phyloP scores from a whole-genome alignment of 1,284 basidiomycete genomes.

The Takashimella koratensis region DNA sequence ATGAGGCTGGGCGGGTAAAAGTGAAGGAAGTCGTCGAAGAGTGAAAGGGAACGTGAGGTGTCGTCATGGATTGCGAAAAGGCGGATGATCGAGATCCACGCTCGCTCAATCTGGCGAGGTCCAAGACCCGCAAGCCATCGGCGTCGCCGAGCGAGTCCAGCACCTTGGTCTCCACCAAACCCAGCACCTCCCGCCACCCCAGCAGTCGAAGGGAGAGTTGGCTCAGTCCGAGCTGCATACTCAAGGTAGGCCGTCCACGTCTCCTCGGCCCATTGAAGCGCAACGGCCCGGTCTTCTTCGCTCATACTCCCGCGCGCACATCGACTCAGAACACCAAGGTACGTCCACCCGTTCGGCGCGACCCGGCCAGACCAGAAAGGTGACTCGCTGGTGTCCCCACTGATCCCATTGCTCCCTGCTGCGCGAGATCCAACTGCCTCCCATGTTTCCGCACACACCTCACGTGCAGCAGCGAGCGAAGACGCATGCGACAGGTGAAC shows the following conservation, averaged over 20 bases:
- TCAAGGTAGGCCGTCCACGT: slow-evolving; percentile 33
- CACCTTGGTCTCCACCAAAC: too few relatives aligned
- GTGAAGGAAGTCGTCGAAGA: slow-evolving; percentile 31
- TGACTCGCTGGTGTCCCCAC: slow-evolving; percentile 29
- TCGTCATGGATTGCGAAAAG: slow-evolving; percentile 28
- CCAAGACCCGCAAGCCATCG: slow-evolving; percentile 33
- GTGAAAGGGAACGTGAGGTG: slow-evolving; percentile 7
- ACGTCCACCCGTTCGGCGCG: slow-evolving; percentile 57
- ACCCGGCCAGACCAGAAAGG: too few relatives aligned
- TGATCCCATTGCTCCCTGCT: slow-evolving; percentile 46
- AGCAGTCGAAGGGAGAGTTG: background rate
- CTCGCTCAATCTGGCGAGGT: slow-evolving; percentile 38
- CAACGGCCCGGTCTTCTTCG: slow-evolving; percentile 14
- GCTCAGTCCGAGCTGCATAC: slow-evolving; percentile 4
- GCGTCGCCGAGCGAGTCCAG: slow-evolving; percentile 3
- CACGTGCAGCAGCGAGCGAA: slow-evolving; percentile 53
- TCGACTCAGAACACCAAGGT: slow-evolving; percentile 64
- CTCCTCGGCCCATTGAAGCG: slow-evolving; percentile 24
- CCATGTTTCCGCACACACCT: slow-evolving; percentile 33
- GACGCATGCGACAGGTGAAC: slow-evolving; percentile 57
- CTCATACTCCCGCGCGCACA: slow-evolving; percentile 50
- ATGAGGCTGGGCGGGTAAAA: slow-evolving; percentile 37
- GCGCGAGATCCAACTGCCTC: slow-evolving; percentile 20
- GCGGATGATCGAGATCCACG: slow-evolving; percentile 38
- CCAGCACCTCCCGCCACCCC: too few relatives aligned